phyloP scores from a whole-genome alignment of 371 early-diverging fungal species.

The Apophysomyces ossiformis region DNA sequence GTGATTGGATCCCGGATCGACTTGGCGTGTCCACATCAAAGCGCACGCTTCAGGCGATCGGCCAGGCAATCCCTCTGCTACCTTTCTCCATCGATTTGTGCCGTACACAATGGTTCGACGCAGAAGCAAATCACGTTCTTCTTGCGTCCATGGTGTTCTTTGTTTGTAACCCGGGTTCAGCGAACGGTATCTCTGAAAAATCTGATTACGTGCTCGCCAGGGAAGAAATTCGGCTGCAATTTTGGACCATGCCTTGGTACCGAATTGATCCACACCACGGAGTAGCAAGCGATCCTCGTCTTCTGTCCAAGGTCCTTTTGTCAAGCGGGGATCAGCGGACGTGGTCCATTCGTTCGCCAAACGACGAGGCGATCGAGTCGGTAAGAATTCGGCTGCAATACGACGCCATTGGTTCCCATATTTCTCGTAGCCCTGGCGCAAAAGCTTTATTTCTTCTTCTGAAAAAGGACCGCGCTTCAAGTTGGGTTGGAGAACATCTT shows the following conservation, averaged over 20 bases:
- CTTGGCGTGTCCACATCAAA: conserved; percentile 26
- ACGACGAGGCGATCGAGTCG: conserved; percentile 31
- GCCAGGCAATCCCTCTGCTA: conserved; percentile 46
- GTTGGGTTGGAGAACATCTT: conserved; percentile 25
- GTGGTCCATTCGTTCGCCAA: conserved; percentile 32
- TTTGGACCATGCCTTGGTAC: conserved; percentile 27
- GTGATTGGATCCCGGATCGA: conserved; percentile 30
- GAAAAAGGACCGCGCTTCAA: conserved; percentile 36
- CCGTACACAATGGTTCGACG: conserved; percentile 44
- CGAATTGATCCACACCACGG: conserved; percentile 28
- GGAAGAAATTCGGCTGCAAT: conserved; percentile 31
- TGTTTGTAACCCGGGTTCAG: conserved; percentile 10
- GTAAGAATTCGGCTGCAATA: conserved; percentile 32
- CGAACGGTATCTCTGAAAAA: conserved; percentile 26
- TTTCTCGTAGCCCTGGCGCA: conserved; percentile 22
- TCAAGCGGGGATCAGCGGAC: neutral
- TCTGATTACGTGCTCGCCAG: conserved; percentile 17
- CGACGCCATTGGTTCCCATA: conserved; percentile 32
- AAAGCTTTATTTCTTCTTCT: conserved; percentile 18
- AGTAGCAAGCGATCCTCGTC: conserved; percentile 38
- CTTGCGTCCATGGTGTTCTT: conserved; percentile 29
- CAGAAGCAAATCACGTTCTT: conserved; percentile 41
- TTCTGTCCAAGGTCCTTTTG: conserved; percentile 26
- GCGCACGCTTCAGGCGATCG: conserved; percentile 31
- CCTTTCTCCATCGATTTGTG: conserved; percentile 37